Percentiles rank a stretch among this genome's conserved stretches.
phyloP scores from a whole-genome alignment of 2,329 filamentous ascomycete species.

The Xylariaceae sp. region DNA sequence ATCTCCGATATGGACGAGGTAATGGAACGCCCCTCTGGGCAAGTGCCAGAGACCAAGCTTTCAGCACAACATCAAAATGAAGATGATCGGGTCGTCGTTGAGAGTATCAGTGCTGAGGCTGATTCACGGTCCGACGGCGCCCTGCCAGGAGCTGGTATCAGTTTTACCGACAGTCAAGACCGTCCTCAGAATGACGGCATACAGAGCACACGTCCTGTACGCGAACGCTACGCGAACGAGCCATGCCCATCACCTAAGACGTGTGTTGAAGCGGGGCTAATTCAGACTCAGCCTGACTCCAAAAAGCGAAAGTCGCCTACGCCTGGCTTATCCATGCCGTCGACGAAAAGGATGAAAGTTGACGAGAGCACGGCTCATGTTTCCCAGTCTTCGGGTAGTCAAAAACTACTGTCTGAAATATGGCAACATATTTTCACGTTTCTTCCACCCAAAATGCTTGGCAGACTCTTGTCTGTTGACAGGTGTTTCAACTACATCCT shows the following conservation, averaged over 20 bases:
- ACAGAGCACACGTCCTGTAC: slow-evolving; percentile 3
- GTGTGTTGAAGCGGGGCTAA: not conserved
- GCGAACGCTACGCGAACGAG: slow-evolving; percentile 7
- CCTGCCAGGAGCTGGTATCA: slow-evolving; percentile 14
- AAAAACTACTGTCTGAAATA: slow-evolving; percentile 47
- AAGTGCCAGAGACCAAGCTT: not conserved
- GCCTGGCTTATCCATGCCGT: not conserved
- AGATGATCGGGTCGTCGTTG: slow-evolving; percentile 19
- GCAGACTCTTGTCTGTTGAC: slow-evolving; percentile 61
- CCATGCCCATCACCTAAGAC: not conserved
- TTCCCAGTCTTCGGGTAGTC: slow-evolving; percentile 14
- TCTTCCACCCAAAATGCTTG: slow-evolving; percentile 57
- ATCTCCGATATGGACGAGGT: not conserved
- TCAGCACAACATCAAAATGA: slow-evolving; percentile 1
- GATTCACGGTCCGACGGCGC: slow-evolving; percentile 10
- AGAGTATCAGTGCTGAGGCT: slow-evolving; percentile 14
- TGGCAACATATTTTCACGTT: slow-evolving; percentile 68
- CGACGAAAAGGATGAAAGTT: slow-evolving; percentile 23
- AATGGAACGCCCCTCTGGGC: not conserved
- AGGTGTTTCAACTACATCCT: slow-evolving; percentile 59
- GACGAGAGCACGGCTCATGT: slow-evolving; percentile 4
- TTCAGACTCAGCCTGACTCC: not conserved
- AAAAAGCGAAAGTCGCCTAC: slow-evolving; percentile 21
- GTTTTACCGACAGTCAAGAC: slow-evolving; percentile 4
- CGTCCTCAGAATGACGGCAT: not conserved